Base-by-base conservation (phyloP, 2,329 filamentous ascomycete species). In the Apiospora aurea region DNA sequence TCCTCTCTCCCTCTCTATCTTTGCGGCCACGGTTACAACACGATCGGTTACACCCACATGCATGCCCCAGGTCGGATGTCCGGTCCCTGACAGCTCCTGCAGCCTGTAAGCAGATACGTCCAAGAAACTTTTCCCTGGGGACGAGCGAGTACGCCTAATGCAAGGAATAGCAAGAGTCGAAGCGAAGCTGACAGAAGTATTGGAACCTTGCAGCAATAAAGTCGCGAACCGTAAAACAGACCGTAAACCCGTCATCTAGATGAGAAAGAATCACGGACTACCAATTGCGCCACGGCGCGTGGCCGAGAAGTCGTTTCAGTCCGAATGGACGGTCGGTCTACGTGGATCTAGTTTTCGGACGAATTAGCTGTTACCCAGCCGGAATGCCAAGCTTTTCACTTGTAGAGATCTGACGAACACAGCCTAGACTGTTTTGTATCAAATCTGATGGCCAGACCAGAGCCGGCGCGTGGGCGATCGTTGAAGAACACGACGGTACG, bases 221-320 rank as follows among this genome's bases (percentile, higher is more conserved):
- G 34, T 64, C 57, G 57, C 57, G 57, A 34, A 64, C 57, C 57
- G 34, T 64, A 10, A 41, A n/a, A 41, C 21, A 64, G 18, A 13
- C 29, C 57, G 57, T 14, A 64, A 64, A 13, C 21, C 57, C 57
- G 57, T n/a, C 57, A 13, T 4, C 18, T 38, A 64, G 57, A 41
- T 4, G 21, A 61, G 16, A n/a, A 29, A 41, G 18, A n/a, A 64
- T 10, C 29, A 38, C 8, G n/a, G n/a, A n/a, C 29, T 64, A 41
- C 53, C 13, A 16, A 24, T 18, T 64, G 57, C 57, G 57, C 57
- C 57, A 64, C 57, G 57, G 57, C 57, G 57, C 57, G 57, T 64
- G 34, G 57, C 34, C 57, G 34, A 41, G 34, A n/a, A 41, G 18
- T 10, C 34, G 57, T 64, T 64, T 64, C 57, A 64, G 29, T 64